Evolutionary conservation across 352 stramenopile species (phyloP).

Genomic region (Elongisporangium anandrum): DNA sequence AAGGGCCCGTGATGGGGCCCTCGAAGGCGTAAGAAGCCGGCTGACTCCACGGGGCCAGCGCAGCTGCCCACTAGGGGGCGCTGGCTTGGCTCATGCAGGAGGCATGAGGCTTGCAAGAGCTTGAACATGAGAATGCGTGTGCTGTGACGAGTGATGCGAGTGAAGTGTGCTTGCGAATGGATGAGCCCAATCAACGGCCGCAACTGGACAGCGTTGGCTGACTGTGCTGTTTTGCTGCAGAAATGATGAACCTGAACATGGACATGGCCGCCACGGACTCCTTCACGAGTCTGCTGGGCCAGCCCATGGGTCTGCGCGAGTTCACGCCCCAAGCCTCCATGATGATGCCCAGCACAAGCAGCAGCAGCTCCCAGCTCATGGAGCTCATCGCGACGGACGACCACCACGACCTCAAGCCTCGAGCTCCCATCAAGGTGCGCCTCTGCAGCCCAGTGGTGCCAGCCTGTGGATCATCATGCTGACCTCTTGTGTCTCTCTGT

Average conservation of each 20-base stretch:
- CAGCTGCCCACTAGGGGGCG: neutral
- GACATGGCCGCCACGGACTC: constrained; percentile 12
- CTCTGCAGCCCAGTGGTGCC: constrained; percentile 17
- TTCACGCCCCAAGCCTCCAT: constrained; percentile 12
- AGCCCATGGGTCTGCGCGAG: constrained; percentile 2
- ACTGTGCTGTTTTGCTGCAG: constrained; percentile 13
- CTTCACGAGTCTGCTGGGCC: constrained; percentile 27
- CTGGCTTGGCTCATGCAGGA: neutral
- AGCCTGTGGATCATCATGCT: constrained; percentile 3
- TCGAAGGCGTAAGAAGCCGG: neutral
- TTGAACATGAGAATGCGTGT: too few relatives aligned
- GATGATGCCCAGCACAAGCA: constrained; percentile 13
- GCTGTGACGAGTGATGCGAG: neutral
- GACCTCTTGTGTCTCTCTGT: constrained; percentile 3
- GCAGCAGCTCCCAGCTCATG: constrained; percentile 6
- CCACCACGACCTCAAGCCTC: constrained; percentile 12
- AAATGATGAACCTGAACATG: constrained; percentile 43
- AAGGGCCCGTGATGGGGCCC: neutral
- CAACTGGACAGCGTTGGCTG: neutral
- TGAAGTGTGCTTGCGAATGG: neutral
- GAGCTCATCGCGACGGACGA: constrained; percentile 3
- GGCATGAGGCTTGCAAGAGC: too few relatives aligned
- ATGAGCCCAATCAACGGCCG: neutral
- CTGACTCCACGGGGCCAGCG: neutral
- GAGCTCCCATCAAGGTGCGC: constrained; percentile 12